Evolutionary conservation across 1,284 basidiomycete species (phyloP), one percentile per base, ranked within the genome.

Genomic region (Somion occarium): DNA sequence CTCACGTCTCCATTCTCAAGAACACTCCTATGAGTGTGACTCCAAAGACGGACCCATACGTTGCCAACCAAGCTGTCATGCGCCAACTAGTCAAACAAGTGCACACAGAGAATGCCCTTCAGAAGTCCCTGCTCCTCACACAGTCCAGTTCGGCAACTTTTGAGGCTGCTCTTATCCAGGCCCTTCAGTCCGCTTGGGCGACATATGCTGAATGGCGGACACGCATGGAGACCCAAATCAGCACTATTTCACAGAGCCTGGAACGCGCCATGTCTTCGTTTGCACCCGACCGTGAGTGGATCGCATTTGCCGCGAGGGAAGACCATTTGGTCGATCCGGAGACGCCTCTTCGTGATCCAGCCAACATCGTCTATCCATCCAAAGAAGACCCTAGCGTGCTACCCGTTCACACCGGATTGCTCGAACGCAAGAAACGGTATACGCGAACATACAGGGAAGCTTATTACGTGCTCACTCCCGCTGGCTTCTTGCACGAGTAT

Each of bases 101-200:
- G 44, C 87, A 95, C 70, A 96, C 97, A 72, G 97, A 99, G 73
- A 99, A 99, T 65, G 85, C 95, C 0, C 82, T 99, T 18, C 97
- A 99, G 71, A 99, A 99, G 70, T 93, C 88, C n/a, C 91, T 98
- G 65, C 88, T 99, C 64, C 97, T 99, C 69, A 98, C 98, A 84
- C 96, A 99, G 68, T 90, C 98, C 63, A 98, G 98, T 70, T 93
- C 89, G 44, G 96, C 95, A 20, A 90, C 97, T 68, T 99, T 99
- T 61, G 96, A 98, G 70, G 91, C 94, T 64, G 96, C 95, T 55
- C 91, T 99, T 61, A 93, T 99, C 38, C 90, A 92, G 59, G 87
- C 92, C 26, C 85, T 99, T 59, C 94, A 99, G 71, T 93, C 91
- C 34, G 93, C 96, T 0, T 99, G 96, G 96, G 83, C 90, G 58